These are phyloP conservation scores for Phaffia rhodozyma DNA, from an alignment of 1,284 basidiomycete species.

Conservation along the genomic window DNA sequence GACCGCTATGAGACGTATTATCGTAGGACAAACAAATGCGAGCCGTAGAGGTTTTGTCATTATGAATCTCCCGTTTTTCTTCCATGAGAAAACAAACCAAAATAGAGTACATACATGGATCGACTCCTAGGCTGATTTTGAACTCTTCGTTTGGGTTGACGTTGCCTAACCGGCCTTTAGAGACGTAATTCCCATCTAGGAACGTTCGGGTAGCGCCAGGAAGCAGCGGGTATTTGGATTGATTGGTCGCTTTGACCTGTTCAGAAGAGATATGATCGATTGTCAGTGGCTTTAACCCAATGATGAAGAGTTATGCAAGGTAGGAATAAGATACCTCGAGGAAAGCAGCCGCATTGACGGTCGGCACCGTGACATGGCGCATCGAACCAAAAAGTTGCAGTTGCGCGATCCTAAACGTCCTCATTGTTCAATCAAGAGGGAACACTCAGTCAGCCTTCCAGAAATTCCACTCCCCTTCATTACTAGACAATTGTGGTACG, in stretches of 20 bases:
- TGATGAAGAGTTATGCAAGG: not conserved
- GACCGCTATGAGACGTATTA: constrained; percentile 29
- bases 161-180: constrained; percentile 22
- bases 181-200: constrained; percentile 25
- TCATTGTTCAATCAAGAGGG: no score
- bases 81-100: not conserved
- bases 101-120: constrained; percentile 22
- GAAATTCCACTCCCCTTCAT: no score
- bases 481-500: no score
- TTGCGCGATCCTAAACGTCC: constrained; percentile 33
- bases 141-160: constrained; percentile 40
- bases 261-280: not conserved
- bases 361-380: constrained; percentile 18
- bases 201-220: constrained; percentile 23
- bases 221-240: constrained; percentile 17
- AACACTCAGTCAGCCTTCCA: no score
- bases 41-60: not conserved
- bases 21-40: not conserved
- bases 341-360: constrained; percentile 18
- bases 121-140: constrained; percentile 46
- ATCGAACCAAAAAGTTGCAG: constrained; percentile 35
- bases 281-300: not conserved
- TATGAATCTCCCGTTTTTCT: no score
- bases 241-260: constrained; percentile 15
- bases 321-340: constrained; percentile 15